phyloP scores from a whole-genome alignment of 2,329 filamentous ascomycete genomes.

The Leptographium radiaticola region DNA sequence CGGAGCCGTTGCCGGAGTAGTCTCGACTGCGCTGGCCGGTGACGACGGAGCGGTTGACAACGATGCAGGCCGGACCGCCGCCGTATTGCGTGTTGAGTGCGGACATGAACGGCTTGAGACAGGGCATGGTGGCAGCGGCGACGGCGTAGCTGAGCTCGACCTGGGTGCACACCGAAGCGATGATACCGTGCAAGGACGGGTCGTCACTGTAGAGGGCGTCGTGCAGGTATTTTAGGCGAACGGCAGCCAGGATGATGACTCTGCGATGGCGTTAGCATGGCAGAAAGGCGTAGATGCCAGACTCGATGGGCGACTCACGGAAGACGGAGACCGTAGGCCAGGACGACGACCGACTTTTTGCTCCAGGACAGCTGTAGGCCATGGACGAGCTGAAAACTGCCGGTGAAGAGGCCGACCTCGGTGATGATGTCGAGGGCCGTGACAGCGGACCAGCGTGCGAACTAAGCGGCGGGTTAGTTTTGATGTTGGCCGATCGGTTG shows the following conservation, averaged over 20 bases:
- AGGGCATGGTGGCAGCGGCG: slow-evolving; percentile 26
- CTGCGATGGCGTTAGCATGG: slow-evolving; percentile 13
- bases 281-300: slow-evolving; percentile 6
- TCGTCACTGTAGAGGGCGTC: slow-evolving; percentile 19
- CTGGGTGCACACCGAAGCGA: slow-evolving; percentile 23
- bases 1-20: neutral
- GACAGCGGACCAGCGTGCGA: slow-evolving; percentile 24
- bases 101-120: slow-evolving; percentile 29
- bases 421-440: slow-evolving; percentile 25
- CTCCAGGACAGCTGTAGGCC: slow-evolving; percentile 22
- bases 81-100: slow-evolving; percentile 21
- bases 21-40: neutral
- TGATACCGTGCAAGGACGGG: slow-evolving; percentile 22
- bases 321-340: slow-evolving; percentile 26
- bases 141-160: slow-evolving; percentile 27
- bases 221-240: slow-evolving; percentile 24
- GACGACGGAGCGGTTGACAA: slow-evolving; percentile 5
- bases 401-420: slow-evolving; percentile 23
- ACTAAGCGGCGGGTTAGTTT: slow-evolving; percentile 11
- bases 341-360: slow-evolving; percentile 25
- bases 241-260: slow-evolving; percentile 23
- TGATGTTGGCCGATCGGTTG: too few species aligned
- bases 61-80: slow-evolving; percentile 9
- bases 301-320: neutral
- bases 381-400: slow-evolving; percentile 23